Percentiles rank a stretch among this genome's conserved stretches.
phyloP scores from a whole-genome alignment of 164 flowering plant genomes.

The Saururus chinensis region DNA sequence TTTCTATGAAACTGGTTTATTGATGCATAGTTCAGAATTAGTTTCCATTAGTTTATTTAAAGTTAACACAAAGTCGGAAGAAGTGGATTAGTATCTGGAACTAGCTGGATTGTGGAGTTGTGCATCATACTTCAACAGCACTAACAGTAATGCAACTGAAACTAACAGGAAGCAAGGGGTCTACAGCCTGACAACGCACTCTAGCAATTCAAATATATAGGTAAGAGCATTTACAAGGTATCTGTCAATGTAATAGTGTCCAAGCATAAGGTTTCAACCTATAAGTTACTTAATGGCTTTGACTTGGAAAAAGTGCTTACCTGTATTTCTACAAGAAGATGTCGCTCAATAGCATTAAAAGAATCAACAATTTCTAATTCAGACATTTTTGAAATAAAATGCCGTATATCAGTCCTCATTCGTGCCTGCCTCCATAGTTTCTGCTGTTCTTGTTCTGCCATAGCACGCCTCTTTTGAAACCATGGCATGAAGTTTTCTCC shows the following conservation, averaged over 20 bases:
- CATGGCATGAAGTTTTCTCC: conserved; percentile 90
- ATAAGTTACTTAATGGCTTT: background rate
- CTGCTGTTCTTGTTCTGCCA: conserved; percentile 85
- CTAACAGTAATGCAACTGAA: too few species aligned
- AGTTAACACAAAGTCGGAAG: too few species aligned
- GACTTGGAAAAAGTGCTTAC: conserved; percentile 14
- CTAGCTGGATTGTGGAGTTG: too few species aligned
- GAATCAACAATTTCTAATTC: conserved; percentile 89
- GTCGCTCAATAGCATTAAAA: conserved; percentile 75
- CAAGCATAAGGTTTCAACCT: too few species aligned
- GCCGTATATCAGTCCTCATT: conserved; percentile 59
- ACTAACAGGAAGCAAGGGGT: too few species aligned
- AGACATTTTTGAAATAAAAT: conserved; percentile 53
- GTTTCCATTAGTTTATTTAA: too few species aligned
- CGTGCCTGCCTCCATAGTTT: conserved; percentile 91
- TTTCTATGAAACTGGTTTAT: too few species aligned
- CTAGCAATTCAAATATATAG: too few species aligned
- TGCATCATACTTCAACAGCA: too few species aligned
- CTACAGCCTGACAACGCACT: too few species aligned
- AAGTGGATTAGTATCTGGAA: too few species aligned
- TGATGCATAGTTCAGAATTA: too few species aligned
- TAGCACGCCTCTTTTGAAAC: conserved; percentile 86
- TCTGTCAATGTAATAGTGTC: background rate
- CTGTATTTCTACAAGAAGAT: conserved; percentile 68
- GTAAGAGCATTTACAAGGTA: background rate